Percentiles rank a stretch among this genome's conserved stretches.
phyloP scores from a whole-genome alignment of 2,329 filamentous ascomycete species.

The Epichloe gansuensis region DNA sequence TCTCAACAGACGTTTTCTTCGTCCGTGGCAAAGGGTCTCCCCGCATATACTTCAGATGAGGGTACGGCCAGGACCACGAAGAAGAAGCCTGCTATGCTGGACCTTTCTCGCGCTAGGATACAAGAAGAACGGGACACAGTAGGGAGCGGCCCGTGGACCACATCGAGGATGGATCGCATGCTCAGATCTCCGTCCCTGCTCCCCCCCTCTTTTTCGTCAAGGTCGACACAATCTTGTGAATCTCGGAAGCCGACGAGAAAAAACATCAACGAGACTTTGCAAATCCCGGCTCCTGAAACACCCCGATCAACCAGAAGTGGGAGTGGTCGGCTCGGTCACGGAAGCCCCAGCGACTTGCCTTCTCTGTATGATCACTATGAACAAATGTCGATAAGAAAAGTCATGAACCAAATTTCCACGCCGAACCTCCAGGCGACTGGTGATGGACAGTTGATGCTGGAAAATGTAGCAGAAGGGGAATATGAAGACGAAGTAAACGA shows the following conservation, averaged over 20 bases:
- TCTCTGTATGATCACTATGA: slow-evolving; percentile 47
- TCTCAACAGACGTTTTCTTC: slow-evolving; percentile 47
- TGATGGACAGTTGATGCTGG: not conserved
- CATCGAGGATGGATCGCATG: slow-evolving; percentile 25
- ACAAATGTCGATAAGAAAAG: slow-evolving; percentile 37
- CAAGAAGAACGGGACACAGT: not conserved
- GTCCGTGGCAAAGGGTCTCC: slow-evolving; percentile 44
- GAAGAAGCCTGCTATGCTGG: slow-evolving; percentile 37
- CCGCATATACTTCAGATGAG: slow-evolving; percentile 32
- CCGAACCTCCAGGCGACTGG: slow-evolving; percentile 1
- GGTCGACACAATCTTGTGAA: slow-evolving; percentile 12
- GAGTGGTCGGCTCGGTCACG: slow-evolving; percentile 11
- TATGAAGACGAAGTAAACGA: not conserved
- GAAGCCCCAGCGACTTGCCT: slow-evolving; percentile 28
- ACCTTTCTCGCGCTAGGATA: slow-evolving; percentile 26
- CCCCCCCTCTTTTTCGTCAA: slow-evolving; percentile 26
- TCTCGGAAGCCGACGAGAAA: slow-evolving; percentile 20
- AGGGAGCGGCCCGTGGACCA: not conserved
- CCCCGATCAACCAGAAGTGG: slow-evolving; percentile 15
- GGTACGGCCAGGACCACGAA: slow-evolving; percentile 17
- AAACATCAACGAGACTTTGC: slow-evolving; percentile 24
- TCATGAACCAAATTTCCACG: slow-evolving; percentile 17
- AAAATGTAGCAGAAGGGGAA: not conserved
- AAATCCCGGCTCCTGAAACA: slow-evolving; percentile 11
- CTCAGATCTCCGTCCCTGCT: slow-evolving; percentile 30